Base-by-base conservation (phyloP, 371 early-diverging fungal species). In the Lichtheimia hyalospora region DNA sequence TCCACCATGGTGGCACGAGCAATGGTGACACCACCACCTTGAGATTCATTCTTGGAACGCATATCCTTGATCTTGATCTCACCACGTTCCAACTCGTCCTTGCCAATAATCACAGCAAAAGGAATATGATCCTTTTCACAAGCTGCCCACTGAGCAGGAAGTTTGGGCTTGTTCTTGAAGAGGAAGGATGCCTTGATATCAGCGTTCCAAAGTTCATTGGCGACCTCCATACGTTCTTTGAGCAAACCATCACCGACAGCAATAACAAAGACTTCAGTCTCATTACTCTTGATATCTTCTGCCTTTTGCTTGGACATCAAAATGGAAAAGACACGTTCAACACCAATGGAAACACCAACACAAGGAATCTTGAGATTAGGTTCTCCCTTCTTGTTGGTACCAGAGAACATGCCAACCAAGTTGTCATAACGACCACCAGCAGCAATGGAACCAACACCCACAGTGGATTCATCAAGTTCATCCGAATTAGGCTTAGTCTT, bases 351-450 rank as follows among this genome's bases (percentile, higher is more conserved):
- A 55, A 99, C 83, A 56, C 99, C 99, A 6, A 99, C 99, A 74
- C 99, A 99, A 8, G 98, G 99, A 54, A 95, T 94, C 66, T 88
- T 77, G 50, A 85, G 64, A 61, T 83, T 86, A 52, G 89, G 84
- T 40, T 80, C 75, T 5, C 86, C 86, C 60, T 86, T 86, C 73
- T 82, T 85, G 71, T 86, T 84, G 43, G 68, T 77, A 49, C 87
- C 85, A 44, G 79, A 77, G 69, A 99, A 95, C 93, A 94, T 95
- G 48, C 95, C 96, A 3, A 99, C 99, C 64, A 99, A 85, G 56
- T 96, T 90, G 68, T 99, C 99, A 77, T 99, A 99, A 52, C 99
- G 93, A 16, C 99, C 99, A 64, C 99, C 99, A 3, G 97, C 99
- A 28, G 97, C 95, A 60, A 99, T 90, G 5, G 99, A 97, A n/a